phyloP scores from a whole-genome alignment of 1,284 basidiomycete genomes.

The Tranzscheliella williamsii region DNA sequence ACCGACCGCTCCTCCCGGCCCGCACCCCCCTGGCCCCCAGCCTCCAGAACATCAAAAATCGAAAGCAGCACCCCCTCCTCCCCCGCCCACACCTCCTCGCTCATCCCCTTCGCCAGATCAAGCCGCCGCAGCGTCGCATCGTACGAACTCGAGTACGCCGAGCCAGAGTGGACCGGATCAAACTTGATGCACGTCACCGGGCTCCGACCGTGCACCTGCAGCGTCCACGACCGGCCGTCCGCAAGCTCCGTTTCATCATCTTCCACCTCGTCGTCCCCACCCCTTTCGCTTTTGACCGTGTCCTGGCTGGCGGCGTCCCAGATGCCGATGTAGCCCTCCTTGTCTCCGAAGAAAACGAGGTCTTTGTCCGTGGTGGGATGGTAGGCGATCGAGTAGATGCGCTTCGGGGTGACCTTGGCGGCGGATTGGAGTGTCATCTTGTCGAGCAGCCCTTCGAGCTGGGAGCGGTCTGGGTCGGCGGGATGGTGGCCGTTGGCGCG shows the following conservation, averaged over 20 bases:
- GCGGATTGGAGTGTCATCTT: slow-evolving; percentile 46
- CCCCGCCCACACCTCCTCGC: slow-evolving; percentile 46
- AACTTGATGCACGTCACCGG: slow-evolving; percentile 55
- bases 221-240: slow-evolving; percentile 38
- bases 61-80: slow-evolving; percentile 48
- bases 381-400: slow-evolving; percentile 52
- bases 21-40: slow-evolving; percentile 33
- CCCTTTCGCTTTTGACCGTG: slow-evolving; percentile 20
- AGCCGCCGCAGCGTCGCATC: slow-evolving; percentile 52
- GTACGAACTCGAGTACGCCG: slow-evolving; percentile 50
- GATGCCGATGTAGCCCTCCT: slow-evolving; percentile 52
- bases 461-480: slow-evolving; percentile 5
- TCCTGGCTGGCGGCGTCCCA: slow-evolving; percentile 44
- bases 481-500: neutral
- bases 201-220: slow-evolving; percentile 51
- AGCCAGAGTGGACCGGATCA: slow-evolving; percentile 43
- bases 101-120: slow-evolving; percentile 30
- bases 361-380: slow-evolving; percentile 53
- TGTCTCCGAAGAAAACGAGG: slow-evolving; percentile 56
- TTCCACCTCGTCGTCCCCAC: slow-evolving; percentile 22
- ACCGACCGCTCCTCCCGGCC: slow-evolving; percentile 45
- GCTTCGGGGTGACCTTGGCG: slow-evolving; percentile 44
- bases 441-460: slow-evolving; percentile 40
- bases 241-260: slow-evolving; percentile 10
- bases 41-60: slow-evolving; percentile 55